phyloP scores from a whole-genome alignment of 1,284 basidiomycete species.

The Leucocoprinus gongylophorus region DNA sequence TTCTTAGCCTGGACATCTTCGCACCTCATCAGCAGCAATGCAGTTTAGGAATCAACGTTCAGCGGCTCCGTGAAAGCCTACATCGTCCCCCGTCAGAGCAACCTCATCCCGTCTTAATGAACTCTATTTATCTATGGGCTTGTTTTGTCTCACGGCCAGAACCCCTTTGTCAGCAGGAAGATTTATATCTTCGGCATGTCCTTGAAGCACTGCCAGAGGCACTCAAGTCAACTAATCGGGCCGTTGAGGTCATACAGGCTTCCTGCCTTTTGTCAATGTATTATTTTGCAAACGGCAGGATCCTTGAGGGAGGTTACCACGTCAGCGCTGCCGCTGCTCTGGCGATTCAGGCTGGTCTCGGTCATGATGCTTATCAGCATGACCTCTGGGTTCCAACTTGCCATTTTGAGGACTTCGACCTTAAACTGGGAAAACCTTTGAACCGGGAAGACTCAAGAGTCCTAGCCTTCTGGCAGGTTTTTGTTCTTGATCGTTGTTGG shows the following conservation, averaged over 20 bases:
- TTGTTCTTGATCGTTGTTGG: slow-evolving; percentile 61
- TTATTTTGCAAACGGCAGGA: slow-evolving; percentile 64
- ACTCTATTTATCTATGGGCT: slow-evolving; percentile 73
- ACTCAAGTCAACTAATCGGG: slow-evolving; percentile 43
- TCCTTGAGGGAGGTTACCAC: slow-evolving; percentile 68
- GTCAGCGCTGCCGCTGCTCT: slow-evolving; percentile 60
- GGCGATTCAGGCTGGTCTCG: slow-evolving; percentile 59
- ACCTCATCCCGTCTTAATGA: slow-evolving; percentile 66
- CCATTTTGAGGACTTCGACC: slow-evolving; percentile 37
- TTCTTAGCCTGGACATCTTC: slow-evolving; percentile 60
- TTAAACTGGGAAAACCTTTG: slow-evolving; percentile 49
- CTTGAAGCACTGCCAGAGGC: slow-evolving; percentile 55
- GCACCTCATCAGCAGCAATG: slow-evolving; percentile 68
- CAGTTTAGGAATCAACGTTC: slow-evolving; percentile 60
- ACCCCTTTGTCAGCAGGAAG: slow-evolving; percentile 59
- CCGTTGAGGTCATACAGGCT: slow-evolving; percentile 65
- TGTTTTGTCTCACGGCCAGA: slow-evolving; percentile 69
- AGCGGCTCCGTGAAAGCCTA: slow-evolving; percentile 53
- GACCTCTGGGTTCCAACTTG: slow-evolving; percentile 28
- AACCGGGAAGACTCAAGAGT: slow-evolving; percentile 57
- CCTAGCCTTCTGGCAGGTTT: slow-evolving; percentile 66
- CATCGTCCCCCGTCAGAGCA: slow-evolving; percentile 46
- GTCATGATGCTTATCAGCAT: slow-evolving; percentile 39
- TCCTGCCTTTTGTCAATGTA: slow-evolving; percentile 67
- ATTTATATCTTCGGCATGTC: slow-evolving; percentile 54